A percentile compares a stretch with the other conserved stretches of the same genome.
phyloP scores from a whole-genome alignment of 2,329 filamentous ascomycete species.

The Hortaea werneckii region DNA sequence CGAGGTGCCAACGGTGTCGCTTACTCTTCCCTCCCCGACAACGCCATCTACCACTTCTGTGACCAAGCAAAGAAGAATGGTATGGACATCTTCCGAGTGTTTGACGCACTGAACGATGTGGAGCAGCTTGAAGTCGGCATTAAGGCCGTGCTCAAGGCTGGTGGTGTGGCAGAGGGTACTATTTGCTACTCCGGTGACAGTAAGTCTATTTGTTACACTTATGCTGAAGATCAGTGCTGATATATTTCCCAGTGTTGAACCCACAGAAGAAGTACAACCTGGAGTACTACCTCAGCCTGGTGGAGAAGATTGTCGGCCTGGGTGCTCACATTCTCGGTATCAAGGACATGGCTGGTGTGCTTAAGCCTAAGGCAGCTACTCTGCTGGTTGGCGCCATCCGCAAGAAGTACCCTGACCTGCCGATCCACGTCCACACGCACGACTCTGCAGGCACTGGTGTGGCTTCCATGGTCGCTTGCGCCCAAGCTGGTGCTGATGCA shows the following conservation, averaged over 20 bases:
- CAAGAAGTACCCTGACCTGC: conserved; percentile 90
- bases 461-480: conserved; percentile 94
- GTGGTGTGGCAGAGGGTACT: conserved; percentile 85
- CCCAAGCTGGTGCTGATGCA: conserved; percentile 83
- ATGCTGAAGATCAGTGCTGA: conserved; percentile 39
- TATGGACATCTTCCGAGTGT: conserved; percentile 97
- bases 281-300: conserved; percentile 81
- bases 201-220: background rate
- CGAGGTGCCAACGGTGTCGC: conserved; percentile 97
- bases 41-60: conserved; percentile 96
- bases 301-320: conserved; percentile 80
- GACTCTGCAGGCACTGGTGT: conserved; percentile 98
- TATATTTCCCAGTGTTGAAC: conserved; percentile 41
- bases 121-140: conserved; percentile 94
- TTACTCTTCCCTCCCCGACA: conserved; percentile 63
- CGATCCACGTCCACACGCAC: conserved; percentile 97
- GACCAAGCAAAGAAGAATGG: conserved; percentile 98
- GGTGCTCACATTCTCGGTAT: conserved; percentile 75
- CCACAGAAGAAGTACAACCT: conserved; percentile 98
- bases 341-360: conserved; percentile 87
- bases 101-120: conserved; percentile 93
- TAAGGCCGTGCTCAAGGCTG: conserved; percentile 93
- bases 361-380: conserved; percentile 88
- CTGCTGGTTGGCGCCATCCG: conserved; percentile 77
- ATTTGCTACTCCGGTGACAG: conserved; percentile 50